Conservation (phyloP, 805 yeast genomes). For the Candida tammaniensis region DNA sequence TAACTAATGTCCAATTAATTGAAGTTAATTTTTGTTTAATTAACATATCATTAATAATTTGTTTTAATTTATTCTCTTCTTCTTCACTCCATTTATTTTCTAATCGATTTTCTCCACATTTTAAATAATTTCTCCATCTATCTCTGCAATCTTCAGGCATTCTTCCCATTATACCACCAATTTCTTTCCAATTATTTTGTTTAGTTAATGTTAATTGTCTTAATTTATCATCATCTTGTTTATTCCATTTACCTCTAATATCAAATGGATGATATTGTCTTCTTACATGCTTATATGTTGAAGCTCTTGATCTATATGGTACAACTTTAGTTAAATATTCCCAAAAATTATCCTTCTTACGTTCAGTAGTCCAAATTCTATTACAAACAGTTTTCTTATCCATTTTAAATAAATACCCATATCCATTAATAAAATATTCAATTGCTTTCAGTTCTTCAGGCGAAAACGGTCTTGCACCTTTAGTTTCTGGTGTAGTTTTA, state of each 20-base stretch:
- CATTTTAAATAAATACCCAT: slow-evolving; percentile 60
- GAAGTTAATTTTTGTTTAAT: slow-evolving; percentile 18
- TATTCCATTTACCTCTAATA: slow-evolving; percentile 87
- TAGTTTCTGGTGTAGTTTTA: slow-evolving; percentile 23
- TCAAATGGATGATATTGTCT: slow-evolving; percentile 85
- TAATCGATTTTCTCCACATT: slow-evolving; percentile 78
- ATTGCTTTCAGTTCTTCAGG: slow-evolving; percentile 67
- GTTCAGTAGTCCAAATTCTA: slow-evolving; percentile 82
- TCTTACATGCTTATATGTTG: slow-evolving; percentile 89
- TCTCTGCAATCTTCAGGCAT: slow-evolving; percentile 99
- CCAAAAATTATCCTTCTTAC: slow-evolving; percentile 90
- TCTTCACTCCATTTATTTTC: slow-evolving; percentile 75
- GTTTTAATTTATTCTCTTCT: slow-evolving; percentile 63
- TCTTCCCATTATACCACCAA: slow-evolving; percentile 76
- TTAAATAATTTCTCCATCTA: slow-evolving; percentile 92
- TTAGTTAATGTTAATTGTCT: slow-evolving; percentile 60
- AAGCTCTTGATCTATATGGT: slow-evolving; percentile 84
- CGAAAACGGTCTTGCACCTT: slow-evolving; percentile 49
- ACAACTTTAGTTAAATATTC: slow-evolving; percentile 72
- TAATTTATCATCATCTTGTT: slow-evolving; percentile 71
- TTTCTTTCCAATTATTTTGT: slow-evolving; percentile 85
- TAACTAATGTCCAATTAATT: slow-evolving; percentile 89
- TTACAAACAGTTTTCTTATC: slow-evolving; percentile 70
- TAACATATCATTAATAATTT: slow-evolving; percentile 21
- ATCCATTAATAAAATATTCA: slow-evolving; percentile 69